These are phyloP conservation scores for Starmerella etchellsii DNA, from an alignment of 805 yeast genomes.

Conservation along the genomic window DNA sequence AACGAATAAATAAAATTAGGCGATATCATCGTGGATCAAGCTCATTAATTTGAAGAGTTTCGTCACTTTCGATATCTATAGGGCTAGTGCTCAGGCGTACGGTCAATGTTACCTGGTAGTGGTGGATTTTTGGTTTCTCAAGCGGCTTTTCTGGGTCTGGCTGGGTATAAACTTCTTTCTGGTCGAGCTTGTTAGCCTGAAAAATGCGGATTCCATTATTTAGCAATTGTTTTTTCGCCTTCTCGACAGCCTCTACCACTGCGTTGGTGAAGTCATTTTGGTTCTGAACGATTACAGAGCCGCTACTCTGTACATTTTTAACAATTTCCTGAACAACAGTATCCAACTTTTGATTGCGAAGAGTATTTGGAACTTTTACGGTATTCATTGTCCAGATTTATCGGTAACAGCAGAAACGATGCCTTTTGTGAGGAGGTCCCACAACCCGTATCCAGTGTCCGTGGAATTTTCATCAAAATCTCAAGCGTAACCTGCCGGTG, in stretches of 20 bases:
- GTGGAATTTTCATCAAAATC: neutral
- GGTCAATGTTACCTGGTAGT: constrained; percentile 1
- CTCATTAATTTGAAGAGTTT: constrained; percentile 4
- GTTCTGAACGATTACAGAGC: constrained; percentile 3
- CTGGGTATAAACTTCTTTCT: constrained; percentile 1
- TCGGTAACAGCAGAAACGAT: neutral
- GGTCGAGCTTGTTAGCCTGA: constrained; percentile 6
- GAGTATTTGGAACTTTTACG: constrained; percentile 4
- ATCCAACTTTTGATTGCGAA: constrained; percentile 2
- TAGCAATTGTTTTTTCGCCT: constrained; percentile 4
- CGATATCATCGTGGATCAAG: no score
- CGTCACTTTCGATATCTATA: neutral
- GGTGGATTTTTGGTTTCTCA: constrained; percentile 10
- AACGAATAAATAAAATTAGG: no score
- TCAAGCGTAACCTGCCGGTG: neutral
- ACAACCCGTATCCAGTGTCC: neutral
- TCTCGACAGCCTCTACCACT: constrained; percentile 6
- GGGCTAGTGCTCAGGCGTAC: constrained; percentile 4
- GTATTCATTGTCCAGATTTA: neutral
- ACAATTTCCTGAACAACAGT: neutral
- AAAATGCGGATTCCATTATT: neutral
- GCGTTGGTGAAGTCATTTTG: constrained; percentile 5
- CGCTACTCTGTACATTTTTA: neutral
- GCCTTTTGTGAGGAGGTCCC: no score
- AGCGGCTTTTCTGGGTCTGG: constrained; percentile 4